Base-by-base conservation (phyloP, 805 yeast species). In the Torulaspora quercuum region DNA sequence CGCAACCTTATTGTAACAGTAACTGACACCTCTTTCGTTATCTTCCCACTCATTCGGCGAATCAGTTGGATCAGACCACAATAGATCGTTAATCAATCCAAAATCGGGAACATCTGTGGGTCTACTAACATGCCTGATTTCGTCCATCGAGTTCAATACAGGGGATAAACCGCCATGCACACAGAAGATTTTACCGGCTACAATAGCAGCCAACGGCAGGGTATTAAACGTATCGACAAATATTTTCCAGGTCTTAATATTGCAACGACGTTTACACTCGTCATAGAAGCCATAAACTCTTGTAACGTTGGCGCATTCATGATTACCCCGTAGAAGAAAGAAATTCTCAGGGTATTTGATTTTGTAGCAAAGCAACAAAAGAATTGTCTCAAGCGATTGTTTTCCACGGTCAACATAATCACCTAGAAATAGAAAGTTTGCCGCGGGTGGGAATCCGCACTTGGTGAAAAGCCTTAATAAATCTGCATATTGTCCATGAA, bases 401-500 rank as follows among this genome's bases (percentile, higher is more conserved):
- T 92, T 92, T 40, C 98, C 98, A 49, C 98, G 75, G 65, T 92
- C 98, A 31, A 92, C 98, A 61, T 92, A 92, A 65, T 92, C 98
- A 18, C 98, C 98, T 30, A 92, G 64, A 53, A 92, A 90, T 48
- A 92, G 67, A 63, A 88, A 92, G 62, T 92, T 92, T 9, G 96
- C 78, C 44, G 82, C 75, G 2, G 97, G 97, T 4, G 98, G 98
- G 64, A 90, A 86, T 14, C 98, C 98, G 67, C 97, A 89, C 67
- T 88, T 82, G 39, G 95, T 87, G 64, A 92, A 87, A 42, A 92
- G 73, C 48, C 98, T 76, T 47, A 92, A 77, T 45, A 92, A 69
- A 64, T 92, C 98, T 34, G 84, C 83, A 59, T 82, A 92, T 63
- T 92, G 98, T 19, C 98, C 98, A 63, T 92, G 98, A 19, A 92